Evolutionary conservation across 116 monocot species (phyloP).

Genomic region (Dioscorea cayenensis): DNA sequence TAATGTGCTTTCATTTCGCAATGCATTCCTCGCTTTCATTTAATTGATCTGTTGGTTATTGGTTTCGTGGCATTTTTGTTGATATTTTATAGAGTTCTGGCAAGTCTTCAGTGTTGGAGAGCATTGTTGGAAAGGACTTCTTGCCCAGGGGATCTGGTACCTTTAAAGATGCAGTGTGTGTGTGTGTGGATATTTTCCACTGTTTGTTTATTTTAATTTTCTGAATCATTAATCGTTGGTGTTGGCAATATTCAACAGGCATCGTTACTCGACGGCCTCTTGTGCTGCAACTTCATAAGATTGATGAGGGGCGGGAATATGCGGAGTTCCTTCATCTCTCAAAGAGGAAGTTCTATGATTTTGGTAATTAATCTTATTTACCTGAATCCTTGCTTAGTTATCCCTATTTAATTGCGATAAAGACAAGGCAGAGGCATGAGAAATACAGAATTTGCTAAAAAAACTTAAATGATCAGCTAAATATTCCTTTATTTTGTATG

Average conservation of each 20-base stretch:
- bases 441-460: no score
- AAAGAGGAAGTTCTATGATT: conserved; percentile 64
- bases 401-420: neutral
- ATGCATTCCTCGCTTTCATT: neutral
- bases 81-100: conserved; percentile 49
- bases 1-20: neutral
- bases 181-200: neutral
- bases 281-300: conserved; percentile 75
- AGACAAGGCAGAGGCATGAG: neutral
- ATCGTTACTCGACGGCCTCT: conserved; percentile 82
- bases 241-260: conserved; percentile 26
- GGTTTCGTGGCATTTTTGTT: neutral
- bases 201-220: neutral
- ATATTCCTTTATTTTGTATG: no score
- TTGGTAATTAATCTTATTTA: conserved; percentile 28
- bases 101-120: conserved; percentile 69
- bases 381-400: neutral
- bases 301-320: conserved; percentile 69
- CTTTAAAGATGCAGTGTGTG: neutral
- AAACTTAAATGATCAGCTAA: no score
- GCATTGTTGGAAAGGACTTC: conserved; percentile 69
- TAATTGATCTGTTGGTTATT: no score
- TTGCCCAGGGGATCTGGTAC: conserved; percentile 62
- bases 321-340: conserved; percentile 80
- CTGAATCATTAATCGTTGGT: neutral